These are phyloP conservation scores for Leccinum angustisporum DNA, from an alignment of 1,284 basidiomycete species.

Conservation along the genomic window DNA sequence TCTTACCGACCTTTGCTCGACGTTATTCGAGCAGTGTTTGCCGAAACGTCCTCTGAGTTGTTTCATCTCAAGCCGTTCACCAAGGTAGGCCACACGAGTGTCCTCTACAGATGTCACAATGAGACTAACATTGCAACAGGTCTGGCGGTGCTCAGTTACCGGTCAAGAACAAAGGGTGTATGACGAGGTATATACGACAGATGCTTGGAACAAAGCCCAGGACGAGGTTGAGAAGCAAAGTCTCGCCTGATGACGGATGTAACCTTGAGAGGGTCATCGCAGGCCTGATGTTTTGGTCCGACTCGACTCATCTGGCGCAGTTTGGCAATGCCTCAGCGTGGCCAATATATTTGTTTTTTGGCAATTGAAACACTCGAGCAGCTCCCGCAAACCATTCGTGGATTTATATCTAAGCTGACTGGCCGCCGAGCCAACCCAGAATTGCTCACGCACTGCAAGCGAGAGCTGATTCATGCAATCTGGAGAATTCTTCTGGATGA, in stretches of 20 bases:
- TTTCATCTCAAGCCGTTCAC: too few species aligned
- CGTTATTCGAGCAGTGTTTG: not conserved
- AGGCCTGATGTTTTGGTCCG: conserved; percentile 38
- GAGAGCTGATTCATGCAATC: too few species aligned
- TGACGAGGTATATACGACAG: conserved; percentile 13
- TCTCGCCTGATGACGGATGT: too few species aligned
- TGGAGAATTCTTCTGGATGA: too few species aligned
- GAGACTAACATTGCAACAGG: not conserved
- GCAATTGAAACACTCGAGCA: too few species aligned
- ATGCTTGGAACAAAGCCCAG: conserved; percentile 19
- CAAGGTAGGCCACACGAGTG: conserved; percentile 1
- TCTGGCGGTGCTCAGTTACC: conserved; percentile 1
- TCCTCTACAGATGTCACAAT: not conserved
- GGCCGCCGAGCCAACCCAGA: too few species aligned
- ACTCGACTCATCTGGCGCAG: conserved; percentile 36
- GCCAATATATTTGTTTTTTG: conserved; percentile 29
- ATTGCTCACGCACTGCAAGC: too few species aligned
- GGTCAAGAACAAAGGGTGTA: conserved; percentile 5
- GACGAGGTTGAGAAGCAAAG: too few species aligned
- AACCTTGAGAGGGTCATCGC: conserved; percentile 18
- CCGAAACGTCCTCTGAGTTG: not conserved
- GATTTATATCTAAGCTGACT: too few species aligned
- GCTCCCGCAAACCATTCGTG: too few species aligned
- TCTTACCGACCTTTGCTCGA: not conserved
- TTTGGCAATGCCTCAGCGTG: conserved; percentile 37